These are phyloP conservation scores for Penicillium sp. DNA, from an alignment of 2,329 filamentous ascomycete species.

Conservation along the genomic window DNA sequence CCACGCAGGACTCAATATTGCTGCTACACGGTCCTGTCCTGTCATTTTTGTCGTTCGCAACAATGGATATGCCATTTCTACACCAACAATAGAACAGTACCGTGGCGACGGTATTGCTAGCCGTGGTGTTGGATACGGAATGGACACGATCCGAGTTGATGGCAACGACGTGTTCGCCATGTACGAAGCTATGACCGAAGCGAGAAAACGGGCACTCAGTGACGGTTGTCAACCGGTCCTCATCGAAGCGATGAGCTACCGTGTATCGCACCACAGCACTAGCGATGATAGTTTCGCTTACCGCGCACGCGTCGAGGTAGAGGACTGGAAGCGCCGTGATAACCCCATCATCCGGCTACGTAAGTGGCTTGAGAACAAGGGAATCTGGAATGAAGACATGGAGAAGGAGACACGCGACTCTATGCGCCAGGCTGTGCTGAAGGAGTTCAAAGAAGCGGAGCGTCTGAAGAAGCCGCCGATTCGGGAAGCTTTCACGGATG, in stretches of 20 bases:
- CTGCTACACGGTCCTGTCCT: constrained; percentile 81
- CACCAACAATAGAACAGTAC: constrained; percentile 86
- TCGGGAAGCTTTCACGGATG: constrained; percentile 69
- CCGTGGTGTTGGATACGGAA: constrained; percentile 85
- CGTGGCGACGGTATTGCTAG: constrained; percentile 87
- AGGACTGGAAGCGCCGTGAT: constrained; percentile 88
- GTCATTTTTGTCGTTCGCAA: constrained; percentile 89
- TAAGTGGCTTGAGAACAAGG: constrained; percentile 84
- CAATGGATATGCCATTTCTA: constrained; percentile 89
- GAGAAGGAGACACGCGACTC: constrained; percentile 70
- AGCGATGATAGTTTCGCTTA: constrained; percentile 97
- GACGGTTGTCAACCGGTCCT: constrained; percentile 80
- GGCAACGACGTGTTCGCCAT: constrained; percentile 95
- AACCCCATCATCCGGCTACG: constrained; percentile 82
- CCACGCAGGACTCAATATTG: constrained; percentile 86
- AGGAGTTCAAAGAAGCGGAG: constrained; percentile 73
- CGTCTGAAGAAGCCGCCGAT: constrained; percentile 55
- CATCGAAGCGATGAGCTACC: constrained; percentile 95
- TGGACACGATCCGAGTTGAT: constrained; percentile 86
- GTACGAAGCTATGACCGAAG: constrained; percentile 72
- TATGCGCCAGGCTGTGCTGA: constrained; percentile 71
- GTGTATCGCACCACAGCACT: constrained; percentile 96
- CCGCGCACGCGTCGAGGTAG: constrained; percentile 85
- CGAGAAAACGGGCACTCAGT: constrained; percentile 72
- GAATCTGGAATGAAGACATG: constrained; percentile 78